These are phyloP conservation scores for Phoma sp. DNA, from an alignment of 2,329 filamentous ascomycete species.

Conservation along the genomic window DNA sequence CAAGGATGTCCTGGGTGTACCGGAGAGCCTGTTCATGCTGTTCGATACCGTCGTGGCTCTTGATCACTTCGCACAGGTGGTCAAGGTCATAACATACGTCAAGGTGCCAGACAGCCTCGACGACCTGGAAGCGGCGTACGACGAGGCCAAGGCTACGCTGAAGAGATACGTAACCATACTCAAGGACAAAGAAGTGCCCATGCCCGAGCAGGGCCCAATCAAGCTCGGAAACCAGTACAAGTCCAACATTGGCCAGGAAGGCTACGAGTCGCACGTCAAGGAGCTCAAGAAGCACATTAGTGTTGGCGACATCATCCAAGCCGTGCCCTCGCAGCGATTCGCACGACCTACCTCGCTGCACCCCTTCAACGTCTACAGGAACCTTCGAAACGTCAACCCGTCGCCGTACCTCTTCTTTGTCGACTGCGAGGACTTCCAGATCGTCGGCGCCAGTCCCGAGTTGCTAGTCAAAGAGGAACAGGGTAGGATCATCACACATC, in stretches of 20 bases:
- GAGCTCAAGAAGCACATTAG: constrained; percentile 88
- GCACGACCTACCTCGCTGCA: constrained; percentile 88
- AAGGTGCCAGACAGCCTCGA: constrained; percentile 63
- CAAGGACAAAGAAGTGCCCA: constrained; percentile 73
- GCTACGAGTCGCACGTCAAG: constrained; percentile 90
- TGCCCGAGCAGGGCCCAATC: constrained; percentile 79
- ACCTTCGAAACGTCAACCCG: constrained; percentile 95
- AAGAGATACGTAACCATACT: constrained; percentile 73
- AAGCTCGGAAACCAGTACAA: constrained; percentile 77
- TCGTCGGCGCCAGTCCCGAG: constrained; percentile 93
- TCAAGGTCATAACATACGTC: constrained; percentile 93
- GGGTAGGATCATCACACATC: constrained; percentile 90
- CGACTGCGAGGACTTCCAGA: constrained; percentile 88
- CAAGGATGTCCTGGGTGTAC: constrained; percentile 86
- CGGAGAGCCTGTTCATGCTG: constrained; percentile 95
- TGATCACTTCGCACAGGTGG: constrained; percentile 90
- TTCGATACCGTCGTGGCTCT: constrained; percentile 94
- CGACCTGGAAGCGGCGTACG: constrained; percentile 72
- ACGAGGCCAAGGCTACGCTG: constrained; percentile 69
- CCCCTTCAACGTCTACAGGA: constrained; percentile 97
- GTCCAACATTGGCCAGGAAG: constrained; percentile 87
- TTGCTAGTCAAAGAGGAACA: constrained; percentile 89
- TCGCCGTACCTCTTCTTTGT: constrained; percentile 98
- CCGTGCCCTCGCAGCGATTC: constrained; percentile 92
- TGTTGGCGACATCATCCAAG: constrained; percentile 94